Evolutionary conservation across 257 asterid genomes (phyloP), one percentile per base, ranked within the genome.

Genomic region (Penstemon davidsonii): DNA sequence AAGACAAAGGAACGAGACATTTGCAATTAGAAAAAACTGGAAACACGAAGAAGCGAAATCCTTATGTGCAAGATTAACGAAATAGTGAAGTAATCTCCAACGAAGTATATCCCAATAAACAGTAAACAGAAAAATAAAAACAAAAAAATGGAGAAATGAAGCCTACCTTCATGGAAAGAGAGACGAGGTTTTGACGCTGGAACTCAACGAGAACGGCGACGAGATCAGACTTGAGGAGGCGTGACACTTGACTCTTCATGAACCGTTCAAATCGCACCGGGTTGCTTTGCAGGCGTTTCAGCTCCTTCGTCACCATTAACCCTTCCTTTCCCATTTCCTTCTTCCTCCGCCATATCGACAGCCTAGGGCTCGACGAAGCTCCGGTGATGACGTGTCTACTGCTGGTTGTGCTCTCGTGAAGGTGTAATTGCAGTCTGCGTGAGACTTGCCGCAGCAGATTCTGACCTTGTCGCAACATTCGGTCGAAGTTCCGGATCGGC

Each of bases 341-440:
- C 89, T 88, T 92, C 82, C 98, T 91, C 75, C 98, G 87, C 97
- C 98, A 92, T 72, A 92, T 85, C 41, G 97, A 92, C 52, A 88
- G 66, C 68, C 88, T 83, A 36, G 88, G 87, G 75, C 82, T 78
- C 5, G 95, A 85, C 5, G 89, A 70, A 44, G 83, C 66, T 15
- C 84, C 86, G 15, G 69, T 68, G 70, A 74, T 67, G 43, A 81
- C 47, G 61, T 68, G 72, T 62, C 85, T 68, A 59, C 33, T 50
- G 33, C 5, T 25, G 59, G 46, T 59, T 8, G 69, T 18, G 15
- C 10, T 69, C 55, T 49, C 47, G 44, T 60, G 79, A 59, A 67
- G 67, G 44, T 46, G 79, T 71, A 13, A 25, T 66, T 19, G 76
- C 56, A 64, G 57, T 5, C 64, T 62, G 54, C n/a, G 62, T 9